Conservation (phyloP, 768 basidiomycete genomes). For the Mrakia frigida region DNA sequence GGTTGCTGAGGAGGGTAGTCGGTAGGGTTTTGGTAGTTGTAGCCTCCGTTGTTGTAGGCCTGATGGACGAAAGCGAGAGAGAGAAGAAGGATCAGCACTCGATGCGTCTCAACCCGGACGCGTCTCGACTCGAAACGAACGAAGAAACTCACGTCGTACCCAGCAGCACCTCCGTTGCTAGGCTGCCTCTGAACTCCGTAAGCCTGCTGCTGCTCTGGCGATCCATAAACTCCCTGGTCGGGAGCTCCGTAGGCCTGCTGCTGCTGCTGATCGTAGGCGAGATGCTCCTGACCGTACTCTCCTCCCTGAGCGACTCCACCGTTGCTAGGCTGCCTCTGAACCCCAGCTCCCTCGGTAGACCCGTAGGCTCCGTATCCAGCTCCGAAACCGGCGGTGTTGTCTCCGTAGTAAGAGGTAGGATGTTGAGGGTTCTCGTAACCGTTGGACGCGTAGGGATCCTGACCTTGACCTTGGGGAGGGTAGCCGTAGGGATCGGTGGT, state of each 20-base stretch:
- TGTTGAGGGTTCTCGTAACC: slow-evolving; percentile 1
- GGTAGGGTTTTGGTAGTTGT: slow-evolving; percentile 13
- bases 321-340: background rate
- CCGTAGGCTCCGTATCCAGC: slow-evolving; percentile 19
- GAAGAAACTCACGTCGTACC: slow-evolving; percentile 4
- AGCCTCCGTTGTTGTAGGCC: slow-evolving; percentile 16
- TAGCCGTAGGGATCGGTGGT: slow-evolving; percentile 7
- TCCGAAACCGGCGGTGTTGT: slow-evolving; percentile 25
- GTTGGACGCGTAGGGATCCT: background rate
- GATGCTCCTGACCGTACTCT: slow-evolving; percentile 16
- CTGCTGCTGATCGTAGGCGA: slow-evolving; percentile 16
- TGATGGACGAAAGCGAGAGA: background rate
- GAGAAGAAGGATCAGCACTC: background rate
- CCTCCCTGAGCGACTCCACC: background rate
- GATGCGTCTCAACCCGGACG: too few relatives aligned
- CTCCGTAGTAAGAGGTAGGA: background rate
- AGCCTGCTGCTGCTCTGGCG: background rate
- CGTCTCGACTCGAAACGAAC: background rate
- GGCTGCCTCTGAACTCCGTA: slow-evolving; percentile 17
- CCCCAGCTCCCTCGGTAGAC: slow-evolving; percentile 5
- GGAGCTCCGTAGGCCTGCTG: background rate
- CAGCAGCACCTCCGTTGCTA: slow-evolving; percentile 6
- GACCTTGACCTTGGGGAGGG: slow-evolving; percentile 14
- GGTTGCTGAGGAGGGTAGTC: slow-evolving; percentile 26
- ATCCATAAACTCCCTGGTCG: background rate